Base-by-base conservation (phyloP, 2,329 filamentous ascomycete species). In the Diaporthe batatas region DNA sequence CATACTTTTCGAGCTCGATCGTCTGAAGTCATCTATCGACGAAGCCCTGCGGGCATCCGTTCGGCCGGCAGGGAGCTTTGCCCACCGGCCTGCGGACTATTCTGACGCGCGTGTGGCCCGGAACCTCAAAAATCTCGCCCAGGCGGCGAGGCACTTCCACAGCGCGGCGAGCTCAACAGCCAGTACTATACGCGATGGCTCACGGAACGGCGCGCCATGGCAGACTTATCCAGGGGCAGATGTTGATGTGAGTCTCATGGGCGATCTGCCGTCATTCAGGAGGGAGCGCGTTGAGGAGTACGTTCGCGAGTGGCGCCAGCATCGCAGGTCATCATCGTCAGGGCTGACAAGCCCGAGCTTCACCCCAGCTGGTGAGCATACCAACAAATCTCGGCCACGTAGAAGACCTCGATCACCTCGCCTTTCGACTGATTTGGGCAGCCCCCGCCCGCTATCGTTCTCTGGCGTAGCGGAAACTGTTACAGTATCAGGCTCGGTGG, bases 141-240 rank as follows among this genome's bases (percentile, higher is more conserved):
- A 75, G 29, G 78, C 77, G 47, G 78, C 78, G 3, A 72, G 73
- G 23, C 72, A 76, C 12, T 79, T 79, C 68, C 76, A 79, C 64
- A 75, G 76, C 3, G 71, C 75, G 1, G 78, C 78, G 2, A 78
- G 75, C 54, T 76, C 77, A 1, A 75, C 77, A 1, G 74, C 76
- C 4, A 75, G 74, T 64, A 75, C 77, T 1, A 75, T 71, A 8
- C 69, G 70, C 2, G 71, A 70, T 11, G 71, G 68, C 21, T 75
- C 71, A 44, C 62, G 68, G 6, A 72, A 55, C 10, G 29, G 62
- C 11, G 29, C 59, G 3, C 53, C 58, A 4, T 71, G 71, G 68
- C 55, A 68, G 32, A 21, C 68, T 8, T 42, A 69, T 18, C 59
- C 25, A 1, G 59, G 59, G 3, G 72, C 73, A 1, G 54, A 65